These are phyloP conservation scores for Pythium guiyangense DNA, from an alignment of 352 stramenopile species.

Conservation along the genomic window DNA sequence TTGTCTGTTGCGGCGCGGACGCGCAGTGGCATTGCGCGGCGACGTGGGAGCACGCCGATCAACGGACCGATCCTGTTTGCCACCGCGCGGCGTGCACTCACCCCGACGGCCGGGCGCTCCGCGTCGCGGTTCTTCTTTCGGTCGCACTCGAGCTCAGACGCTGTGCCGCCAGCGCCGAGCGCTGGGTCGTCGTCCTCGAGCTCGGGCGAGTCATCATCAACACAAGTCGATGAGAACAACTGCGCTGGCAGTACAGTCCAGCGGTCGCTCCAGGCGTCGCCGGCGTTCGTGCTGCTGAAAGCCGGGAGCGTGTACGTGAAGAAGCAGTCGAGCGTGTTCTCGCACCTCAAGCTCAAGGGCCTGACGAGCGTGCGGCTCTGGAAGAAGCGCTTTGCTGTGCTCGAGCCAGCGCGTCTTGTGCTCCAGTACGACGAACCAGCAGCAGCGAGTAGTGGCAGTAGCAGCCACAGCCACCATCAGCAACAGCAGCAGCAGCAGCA, in stretches of 20 bases:
- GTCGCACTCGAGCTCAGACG: conserved; percentile 5
- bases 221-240: not conserved
- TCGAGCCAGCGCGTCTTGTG: conserved; percentile 60
- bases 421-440: conserved; percentile 71
- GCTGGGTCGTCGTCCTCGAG: conserved; percentile 1
- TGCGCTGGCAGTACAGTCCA: not conserved
- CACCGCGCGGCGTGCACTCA: conserved; percentile 3
- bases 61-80: conserved; percentile 1
- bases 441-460: too few species aligned
- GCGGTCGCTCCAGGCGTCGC: conserved; percentile 13
- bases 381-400: conserved; percentile 80
- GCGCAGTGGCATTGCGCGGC: conserved; percentile 2
- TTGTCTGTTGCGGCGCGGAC: not conserved
- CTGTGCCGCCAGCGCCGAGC: not conserved
- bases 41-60: conserved; percentile 18
- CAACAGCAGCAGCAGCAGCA: conserved; percentile 29
- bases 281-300: conserved; percentile 59
- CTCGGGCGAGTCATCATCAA: conserved; percentile 1
- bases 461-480: not conserved
- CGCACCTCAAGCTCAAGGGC: conserved; percentile 66
- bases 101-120: conserved; percentile 6
- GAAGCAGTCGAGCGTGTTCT: conserved; percentile 76
- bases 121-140: conserved; percentile 3
- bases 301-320: conserved; percentile 69
- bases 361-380: conserved; percentile 53